These are phyloP conservation scores for Daldinia loculata DNA, from an alignment of 495 filamentous ascomycete species.

Conservation along the genomic window DNA sequence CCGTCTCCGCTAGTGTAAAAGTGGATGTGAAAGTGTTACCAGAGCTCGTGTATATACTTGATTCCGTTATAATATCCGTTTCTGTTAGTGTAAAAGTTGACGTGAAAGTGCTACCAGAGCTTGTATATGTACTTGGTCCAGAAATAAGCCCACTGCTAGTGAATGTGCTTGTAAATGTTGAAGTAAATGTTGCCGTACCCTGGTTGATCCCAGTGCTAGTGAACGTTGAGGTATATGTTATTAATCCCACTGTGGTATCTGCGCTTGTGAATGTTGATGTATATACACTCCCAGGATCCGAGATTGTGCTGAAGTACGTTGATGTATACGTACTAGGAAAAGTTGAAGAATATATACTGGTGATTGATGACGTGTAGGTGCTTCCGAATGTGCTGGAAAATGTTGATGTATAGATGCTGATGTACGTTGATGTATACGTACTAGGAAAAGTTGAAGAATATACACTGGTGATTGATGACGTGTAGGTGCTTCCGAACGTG, in stretches of 20 bases:
- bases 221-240: conserved; percentile 21
- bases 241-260: not conserved
- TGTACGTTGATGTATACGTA: conserved; percentile 21
- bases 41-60: not conserved
- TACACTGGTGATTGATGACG: conserved; percentile 9
- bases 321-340: conserved; percentile 10
- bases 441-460: not conserved
- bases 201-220: conserved; percentile 7
- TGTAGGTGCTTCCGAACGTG: not conserved
- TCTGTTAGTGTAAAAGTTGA: conserved; percentile 17
- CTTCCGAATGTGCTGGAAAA: not conserved
- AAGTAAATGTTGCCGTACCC: not conserved
- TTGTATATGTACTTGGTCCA: not conserved
- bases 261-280: conserved; percentile 26
- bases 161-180: not conserved
- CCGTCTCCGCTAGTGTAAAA: conserved; percentile 7
- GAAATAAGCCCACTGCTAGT: not conserved
- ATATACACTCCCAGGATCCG: not conserved
- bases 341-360: not conserved
- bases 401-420: conserved; percentile 12
- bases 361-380: conserved; percentile 1
- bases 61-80: not conserved
- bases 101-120: conserved; percentile 8
- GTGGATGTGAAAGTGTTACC: conserved; percentile 20
- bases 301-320: conserved; percentile 5